Evolutionary conservation across 768 basidiomycete genomes (phyloP).

Genomic region (Boletus subparvulus): DNA sequence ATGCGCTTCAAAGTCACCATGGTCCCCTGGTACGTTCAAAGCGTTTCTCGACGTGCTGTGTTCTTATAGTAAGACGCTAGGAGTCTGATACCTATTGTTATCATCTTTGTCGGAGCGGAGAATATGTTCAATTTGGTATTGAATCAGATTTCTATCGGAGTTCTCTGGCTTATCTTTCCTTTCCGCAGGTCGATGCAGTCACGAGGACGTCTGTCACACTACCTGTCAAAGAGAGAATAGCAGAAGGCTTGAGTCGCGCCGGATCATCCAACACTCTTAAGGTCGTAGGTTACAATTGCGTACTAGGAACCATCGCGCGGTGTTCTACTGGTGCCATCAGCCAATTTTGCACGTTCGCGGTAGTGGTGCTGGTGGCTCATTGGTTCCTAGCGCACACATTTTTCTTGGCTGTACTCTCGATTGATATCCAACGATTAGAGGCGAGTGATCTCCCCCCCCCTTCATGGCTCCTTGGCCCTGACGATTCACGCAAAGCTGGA

Average conservation of each 20-base stretch:
- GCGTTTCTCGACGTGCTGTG: neutral
- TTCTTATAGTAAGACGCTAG: slow-evolving; percentile 37
- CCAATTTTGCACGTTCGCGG: slow-evolving; percentile 91
- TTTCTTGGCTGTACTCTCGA: slow-evolving; percentile 91
- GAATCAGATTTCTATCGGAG: slow-evolving; percentile 8
- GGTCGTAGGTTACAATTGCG: slow-evolving; percentile 80
- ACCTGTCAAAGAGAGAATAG: slow-evolving; percentile 89
- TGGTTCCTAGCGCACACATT: slow-evolving; percentile 98
- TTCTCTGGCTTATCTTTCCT: slow-evolving; percentile 25
- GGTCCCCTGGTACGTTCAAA: slow-evolving; percentile 72
- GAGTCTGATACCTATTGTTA: slow-evolving; percentile 89
- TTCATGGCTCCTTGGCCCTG: slow-evolving; percentile 2
- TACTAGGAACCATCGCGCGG: slow-evolving; percentile 73
- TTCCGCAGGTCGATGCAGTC: slow-evolving; percentile 74
- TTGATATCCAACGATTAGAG: slow-evolving; percentile 93
- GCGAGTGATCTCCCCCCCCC: slow-evolving; percentile 34
- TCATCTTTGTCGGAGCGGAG: slow-evolving; percentile 93
- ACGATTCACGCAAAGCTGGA: slow-evolving; percentile 54
- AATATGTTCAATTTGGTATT: slow-evolving; percentile 94
- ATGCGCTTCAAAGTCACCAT: slow-evolving; percentile 86
- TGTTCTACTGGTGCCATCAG: slow-evolving; percentile 79
- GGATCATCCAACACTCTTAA: slow-evolving; percentile 93
- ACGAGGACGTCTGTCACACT: slow-evolving; percentile 81
- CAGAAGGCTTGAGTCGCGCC: slow-evolving; percentile 82
- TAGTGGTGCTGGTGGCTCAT: slow-evolving; percentile 92